Conservation (phyloP, 169 alveolate genomes). For the Plasmodium vinckei region DNA sequence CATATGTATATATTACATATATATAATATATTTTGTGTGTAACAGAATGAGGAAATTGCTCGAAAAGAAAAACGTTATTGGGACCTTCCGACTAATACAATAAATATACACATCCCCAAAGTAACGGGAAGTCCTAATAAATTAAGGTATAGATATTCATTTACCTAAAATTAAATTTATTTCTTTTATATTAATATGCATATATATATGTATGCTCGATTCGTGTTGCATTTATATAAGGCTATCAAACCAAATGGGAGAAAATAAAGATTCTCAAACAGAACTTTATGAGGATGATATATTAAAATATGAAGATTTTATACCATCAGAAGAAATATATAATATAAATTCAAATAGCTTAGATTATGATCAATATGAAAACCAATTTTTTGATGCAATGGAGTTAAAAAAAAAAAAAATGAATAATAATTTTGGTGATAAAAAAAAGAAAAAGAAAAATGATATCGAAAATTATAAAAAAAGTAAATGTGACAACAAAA, state of each 20-base stretch:
- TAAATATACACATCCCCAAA: conserved; percentile 7
- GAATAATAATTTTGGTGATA: not conserved
- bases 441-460: conserved; percentile 9
- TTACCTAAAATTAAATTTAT: too few relatives aligned
- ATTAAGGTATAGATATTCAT: conserved; percentile 17
- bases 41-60: conserved; percentile 64
- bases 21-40: not conserved
- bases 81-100: conserved; percentile 49
- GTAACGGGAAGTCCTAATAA: not conserved
- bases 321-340: not conserved
- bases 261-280: conserved; percentile 32
- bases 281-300: conserved; percentile 7
- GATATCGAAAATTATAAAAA: not conserved
- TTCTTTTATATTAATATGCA: not conserved
- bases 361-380: not conserved
- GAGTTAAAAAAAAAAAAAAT: not conserved
- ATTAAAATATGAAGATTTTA: not conserved
- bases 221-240: not conserved
- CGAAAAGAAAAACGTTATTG: conserved; percentile 68
- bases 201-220: not conserved
- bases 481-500: not conserved
- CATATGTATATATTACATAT: not conserved
- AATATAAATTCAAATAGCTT: conserved; percentile 3
- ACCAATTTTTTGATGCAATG: not conserved
- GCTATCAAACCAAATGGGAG: conserved; percentile 13